These are phyloP conservation scores for Solanum pinnatisectum DNA, from an alignment of 257 asterid species.

Conservation along the genomic window DNA sequence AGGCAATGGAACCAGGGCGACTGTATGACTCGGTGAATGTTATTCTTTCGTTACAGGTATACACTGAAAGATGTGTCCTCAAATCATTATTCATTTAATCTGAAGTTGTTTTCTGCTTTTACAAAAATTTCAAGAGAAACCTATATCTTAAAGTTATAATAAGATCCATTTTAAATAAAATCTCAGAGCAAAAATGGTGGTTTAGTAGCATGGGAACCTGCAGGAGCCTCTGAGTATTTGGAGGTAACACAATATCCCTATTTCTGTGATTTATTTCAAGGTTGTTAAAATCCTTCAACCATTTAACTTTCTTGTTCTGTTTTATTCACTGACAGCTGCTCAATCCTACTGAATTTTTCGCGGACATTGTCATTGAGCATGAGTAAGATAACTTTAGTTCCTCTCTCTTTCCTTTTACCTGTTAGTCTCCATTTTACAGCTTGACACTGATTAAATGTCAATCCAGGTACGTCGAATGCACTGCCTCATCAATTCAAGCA, in stretches of 20 bases:
- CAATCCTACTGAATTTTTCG: constrained; percentile 72
- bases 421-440: not conserved
- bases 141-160: not conserved
- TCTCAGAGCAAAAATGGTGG: constrained; percentile 89
- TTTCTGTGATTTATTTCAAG: no score
- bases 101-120: not conserved
- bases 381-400: constrained; percentile 38
- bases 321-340: constrained; percentile 25
- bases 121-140: not conserved
- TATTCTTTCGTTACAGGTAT: constrained; percentile 63
- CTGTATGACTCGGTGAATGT: constrained; percentile 73
- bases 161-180: not conserved
- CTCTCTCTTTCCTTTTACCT: not conserved
- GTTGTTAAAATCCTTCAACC: no score
- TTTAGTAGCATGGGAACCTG: constrained; percentile 95
- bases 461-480: constrained; percentile 66
- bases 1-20: constrained; percentile 51
- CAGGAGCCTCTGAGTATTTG: constrained; percentile 69
- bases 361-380: constrained; percentile 55
- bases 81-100: not conserved
- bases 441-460: not conserved
- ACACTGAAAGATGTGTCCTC: not conserved
- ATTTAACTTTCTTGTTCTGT: not conserved
- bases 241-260: constrained; percentile 31
- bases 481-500: constrained; percentile 67